Evolutionary conservation across 2,329 filamentous ascomycete genomes (phyloP), one percentile per base, ranked within the genome.

Genomic region (Diplodia mutila): DNA sequence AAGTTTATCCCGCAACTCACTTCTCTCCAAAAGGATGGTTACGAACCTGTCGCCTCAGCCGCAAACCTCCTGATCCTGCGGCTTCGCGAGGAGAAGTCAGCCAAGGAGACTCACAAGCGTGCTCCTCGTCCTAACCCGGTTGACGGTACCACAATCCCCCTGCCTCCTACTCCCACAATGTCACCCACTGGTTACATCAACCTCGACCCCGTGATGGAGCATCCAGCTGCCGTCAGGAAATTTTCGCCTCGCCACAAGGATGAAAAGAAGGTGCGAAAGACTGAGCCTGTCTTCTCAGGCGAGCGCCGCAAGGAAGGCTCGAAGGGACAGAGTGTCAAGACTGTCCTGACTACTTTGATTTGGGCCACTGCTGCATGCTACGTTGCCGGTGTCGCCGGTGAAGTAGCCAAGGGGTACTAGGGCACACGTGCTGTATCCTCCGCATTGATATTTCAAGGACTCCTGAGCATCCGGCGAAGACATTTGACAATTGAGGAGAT

Each of bases 41-140:
- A 74, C 25, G 75, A 78, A 52, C 69, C 77, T 14, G 68, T 77
- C 25, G 72, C 66, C n/a, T 72, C 72, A 1, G 76, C 73, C 11
- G 69, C 71, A 27, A 70, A 78, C 51, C 72, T 79, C 59, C 73
- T 79, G 11, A 69, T 78, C 12, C 69, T 78, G 1, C 74, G 76
- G 21, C 69, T 73, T 37, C 53, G 68, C 21, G 12, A 54, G n/a
- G 69, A 54, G 3, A 54, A 6, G 48, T 51, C 12, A 27, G 48
- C 18, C 39, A 63, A 51, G 59, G 46, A 49, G 7, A 25, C 42
- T 51, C n/a, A 48, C 14, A 27, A 21, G 12, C 59, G 27, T 18
- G 12, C 54, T 32, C 53, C 65, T 3, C 51, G 66, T 4, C 54
- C 59, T 1, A 79, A 78, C n/a, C 77, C 76, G 2, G 73, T 79